Percentiles rank a stretch among this genome's conserved stretches.
Conservation (phyloP, 495 filamentous ascomycete genomes). For the Hypoxylon lenormandii region DNA sequence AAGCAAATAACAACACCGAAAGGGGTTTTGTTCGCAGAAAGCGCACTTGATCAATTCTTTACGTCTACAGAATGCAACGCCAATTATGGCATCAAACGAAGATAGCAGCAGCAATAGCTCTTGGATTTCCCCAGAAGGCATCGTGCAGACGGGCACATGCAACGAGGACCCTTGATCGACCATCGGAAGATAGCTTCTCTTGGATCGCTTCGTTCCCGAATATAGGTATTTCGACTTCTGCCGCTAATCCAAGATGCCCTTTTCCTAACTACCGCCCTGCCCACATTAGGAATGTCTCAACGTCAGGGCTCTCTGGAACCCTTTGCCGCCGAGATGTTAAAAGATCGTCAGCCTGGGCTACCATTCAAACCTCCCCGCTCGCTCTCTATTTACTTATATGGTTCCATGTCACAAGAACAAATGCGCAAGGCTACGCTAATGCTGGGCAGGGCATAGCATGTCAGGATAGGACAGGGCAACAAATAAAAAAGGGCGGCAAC, state of each 20-base stretch:
- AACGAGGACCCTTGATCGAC: constrained; percentile 39
- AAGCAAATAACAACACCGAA: constrained; percentile 26
- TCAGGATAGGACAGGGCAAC: too few relatives aligned
- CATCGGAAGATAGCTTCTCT: constrained; percentile 25
- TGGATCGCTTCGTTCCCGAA: constrained; percentile 18
- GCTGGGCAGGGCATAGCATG: constrained; percentile 3
- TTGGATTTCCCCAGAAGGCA: constrained; percentile 5
- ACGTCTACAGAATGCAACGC: constrained; percentile 4
- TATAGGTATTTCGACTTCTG: constrained; percentile 26
- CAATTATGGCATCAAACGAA: neutral
- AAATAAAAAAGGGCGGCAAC: too few relatives aligned
- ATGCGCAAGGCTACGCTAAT: constrained; percentile 16
- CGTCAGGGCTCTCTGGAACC: constrained; percentile 11
- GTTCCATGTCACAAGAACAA: constrained; percentile 15
- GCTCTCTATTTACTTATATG: constrained; percentile 15
- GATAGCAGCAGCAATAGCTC: neutral
- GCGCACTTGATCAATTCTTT: neutral
- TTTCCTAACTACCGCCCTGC: constrained; percentile 11
- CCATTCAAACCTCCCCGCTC: neutral
- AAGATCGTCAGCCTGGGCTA: constrained; percentile 7
- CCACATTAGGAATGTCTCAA: constrained; percentile 13
- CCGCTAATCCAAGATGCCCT: constrained; percentile 7
- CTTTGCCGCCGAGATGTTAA: constrained; percentile 16
- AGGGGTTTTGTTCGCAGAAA: neutral
- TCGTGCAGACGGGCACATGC: constrained; percentile 15